A percentile compares a stretch with the other conserved stretches of the same genome.
Conservation (phyloP, 2,329 filamentous ascomycete genomes). For the Paramyrothecium sp. region DNA sequence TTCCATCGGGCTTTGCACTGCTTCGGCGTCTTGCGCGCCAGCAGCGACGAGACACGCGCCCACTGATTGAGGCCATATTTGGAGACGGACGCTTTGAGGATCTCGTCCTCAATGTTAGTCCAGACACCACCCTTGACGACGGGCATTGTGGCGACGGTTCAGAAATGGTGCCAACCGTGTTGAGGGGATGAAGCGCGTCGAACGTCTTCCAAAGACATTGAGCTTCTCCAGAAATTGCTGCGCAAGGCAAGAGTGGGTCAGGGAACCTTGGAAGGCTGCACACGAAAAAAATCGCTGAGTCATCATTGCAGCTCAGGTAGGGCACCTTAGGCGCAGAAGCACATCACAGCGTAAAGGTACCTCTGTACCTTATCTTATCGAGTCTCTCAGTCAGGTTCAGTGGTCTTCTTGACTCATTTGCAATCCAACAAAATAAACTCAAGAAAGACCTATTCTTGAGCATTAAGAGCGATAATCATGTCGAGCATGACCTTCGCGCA, state of each 20-base stretch:
- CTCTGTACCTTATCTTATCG: background rate
- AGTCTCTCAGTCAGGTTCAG: too few relatives aligned
- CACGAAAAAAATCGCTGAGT: background rate
- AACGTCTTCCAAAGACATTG: background rate
- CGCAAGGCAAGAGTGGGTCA: background rate
- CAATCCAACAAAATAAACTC: too few relatives aligned
- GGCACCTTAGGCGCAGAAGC: background rate
- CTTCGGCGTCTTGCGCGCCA: constrained; percentile 96
- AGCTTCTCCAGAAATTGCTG: background rate
- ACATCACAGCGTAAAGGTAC: too few relatives aligned
- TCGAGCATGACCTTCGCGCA: too few relatives aligned
- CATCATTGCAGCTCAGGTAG: too few relatives aligned
- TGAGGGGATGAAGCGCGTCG: background rate
- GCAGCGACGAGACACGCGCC: constrained; percentile 95
- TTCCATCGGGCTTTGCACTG: constrained; percentile 99
- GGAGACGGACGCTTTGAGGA: constrained; percentile 91
- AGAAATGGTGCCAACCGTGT: background rate
- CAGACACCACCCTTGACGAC: constrained; percentile 74
- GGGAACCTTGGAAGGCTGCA: background rate
- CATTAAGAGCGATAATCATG: too few relatives aligned
- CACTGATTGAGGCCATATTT: constrained; percentile 97
- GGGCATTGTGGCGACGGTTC: constrained; percentile 50
- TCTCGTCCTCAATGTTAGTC: constrained; percentile 87
- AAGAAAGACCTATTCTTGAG: too few relatives aligned
- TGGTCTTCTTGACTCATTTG: too few relatives aligned